Base-by-base conservation (phyloP, 140 eudicot species). In the Oenanthe javanica region DNA sequence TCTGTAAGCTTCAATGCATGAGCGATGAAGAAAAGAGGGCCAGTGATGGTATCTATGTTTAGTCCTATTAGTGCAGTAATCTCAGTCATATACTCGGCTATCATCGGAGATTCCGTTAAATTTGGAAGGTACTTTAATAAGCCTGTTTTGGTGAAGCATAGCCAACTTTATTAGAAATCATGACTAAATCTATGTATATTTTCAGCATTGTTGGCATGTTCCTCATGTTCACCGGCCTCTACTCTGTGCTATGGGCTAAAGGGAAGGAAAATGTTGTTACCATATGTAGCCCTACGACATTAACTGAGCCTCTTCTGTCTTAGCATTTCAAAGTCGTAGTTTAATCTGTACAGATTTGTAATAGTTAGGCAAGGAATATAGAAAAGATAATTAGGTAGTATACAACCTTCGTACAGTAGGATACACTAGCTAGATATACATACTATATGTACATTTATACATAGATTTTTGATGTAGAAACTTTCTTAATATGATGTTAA, bases 11-110 rank as follows among this genome's bases (percentile, higher is more conserved):
- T 91, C 89, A 91, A 86, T 31, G 89, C 87, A 23, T 89, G 93
- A 92, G 97, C 97, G n/a, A 87, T 91, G 89, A 85, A 86, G 88
- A 91, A 88, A 80, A 83, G 92, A 87, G 97, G 97, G 64, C 97
- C 97, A 1, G 97, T 91, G 18, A 59, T 91, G 79, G 97, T 89
- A 72, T 87, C 97, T 51, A 88, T 89, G 83, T 91, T 91, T 69
- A 87, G 79, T 80, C 97, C 97, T 9, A 76, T 89, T 51, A 87
- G 87, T 73, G 79, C 94, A 38, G 92, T 91, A 59, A 77, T 91
- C 78, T 71, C 97, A 0, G 86, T 86, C 66, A 49, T 82, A 79
- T 66, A 85, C 79, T 86, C 91, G 7, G 80, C 69, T 55, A 23
- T 82, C 64, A 31, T 85, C 38, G 89, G 89, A 6, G 84, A 91